phyloP scores from a whole-genome alignment of 192 early-diverging fungal species.

The Coemansia asiatica region DNA sequence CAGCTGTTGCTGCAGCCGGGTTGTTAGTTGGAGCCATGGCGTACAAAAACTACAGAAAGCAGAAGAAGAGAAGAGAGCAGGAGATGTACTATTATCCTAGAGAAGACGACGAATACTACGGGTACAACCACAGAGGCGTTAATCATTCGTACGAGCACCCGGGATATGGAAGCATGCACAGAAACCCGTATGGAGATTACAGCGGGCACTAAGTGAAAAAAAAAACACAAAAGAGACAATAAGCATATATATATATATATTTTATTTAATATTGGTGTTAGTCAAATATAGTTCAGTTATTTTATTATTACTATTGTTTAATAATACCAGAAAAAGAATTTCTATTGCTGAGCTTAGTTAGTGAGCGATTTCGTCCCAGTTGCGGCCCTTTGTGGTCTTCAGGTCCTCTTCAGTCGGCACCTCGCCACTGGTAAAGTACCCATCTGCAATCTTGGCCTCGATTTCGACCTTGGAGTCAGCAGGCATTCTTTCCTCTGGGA shows the following conservation, averaged over 20 bases:
- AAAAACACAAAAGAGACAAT: neutral
- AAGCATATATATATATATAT: neutral
- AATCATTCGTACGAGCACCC: neutral
- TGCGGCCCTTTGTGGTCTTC: conserved; percentile 73
- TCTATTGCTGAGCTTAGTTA: conserved; percentile 1
- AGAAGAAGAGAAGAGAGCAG: conserved; percentile 15
- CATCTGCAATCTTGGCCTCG: conserved; percentile 95
- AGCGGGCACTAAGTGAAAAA: neutral
- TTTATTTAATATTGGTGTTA: neutral
- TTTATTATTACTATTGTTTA: neutral
- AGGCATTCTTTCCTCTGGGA: conserved; percentile 87
- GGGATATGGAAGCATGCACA: neutral
- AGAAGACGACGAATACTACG: neutral
- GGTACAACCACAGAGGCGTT: neutral
- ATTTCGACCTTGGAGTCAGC: conserved; percentile 92
- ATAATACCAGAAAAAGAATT: neutral
- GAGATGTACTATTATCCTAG: conserved; percentile 13
- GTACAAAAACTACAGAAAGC: conserved; percentile 21
- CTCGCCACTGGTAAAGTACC: conserved; percentile 80
- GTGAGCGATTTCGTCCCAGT: conserved; percentile 69
- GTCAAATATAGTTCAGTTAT: neutral
- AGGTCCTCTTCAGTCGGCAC: conserved; percentile 63
- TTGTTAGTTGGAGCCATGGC: conserved; percentile 13
- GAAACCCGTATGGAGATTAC: conserved; percentile 7
- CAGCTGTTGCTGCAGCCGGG: conserved; percentile 17